These are phyloP conservation scores for Martiniozyma asiatica DNA, from an alignment of 1,139 yeast genomes.

Conservation along the genomic window DNA sequence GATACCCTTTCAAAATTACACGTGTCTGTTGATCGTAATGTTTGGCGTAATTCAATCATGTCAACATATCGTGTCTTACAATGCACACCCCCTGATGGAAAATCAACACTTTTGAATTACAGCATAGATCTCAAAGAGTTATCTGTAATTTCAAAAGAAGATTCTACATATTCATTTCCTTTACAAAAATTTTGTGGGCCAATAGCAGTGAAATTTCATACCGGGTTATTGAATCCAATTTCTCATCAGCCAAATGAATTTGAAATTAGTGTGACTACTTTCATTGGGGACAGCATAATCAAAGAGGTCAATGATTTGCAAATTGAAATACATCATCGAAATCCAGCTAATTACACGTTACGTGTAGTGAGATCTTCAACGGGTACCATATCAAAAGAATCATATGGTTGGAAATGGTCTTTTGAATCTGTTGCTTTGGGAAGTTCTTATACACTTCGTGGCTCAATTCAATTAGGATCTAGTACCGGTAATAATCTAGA, in stretches of 20 bases:
- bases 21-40: constrained; percentile 38
- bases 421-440: constrained; percentile 56
- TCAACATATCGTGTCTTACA: constrained; percentile 32
- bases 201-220: constrained; percentile 46
- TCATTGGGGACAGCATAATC: constrained; percentile 29
- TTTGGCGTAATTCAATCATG: constrained; percentile 25
- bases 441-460: constrained; percentile 57
- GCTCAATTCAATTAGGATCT: constrained; percentile 21
- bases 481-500: too few species aligned
- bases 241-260: constrained; percentile 48
- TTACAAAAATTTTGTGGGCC: constrained; percentile 33
- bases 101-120: constrained; percentile 52
- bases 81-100: constrained; percentile 88
- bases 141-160: background rate
- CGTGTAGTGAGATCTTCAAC: constrained; percentile 52
- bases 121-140: constrained; percentile 33
- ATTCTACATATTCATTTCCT: constrained; percentile 13
- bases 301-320: constrained; percentile 44
- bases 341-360: constrained; percentile 6
- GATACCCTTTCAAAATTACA: constrained; percentile 40
- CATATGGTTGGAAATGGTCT: constrained; percentile 62
- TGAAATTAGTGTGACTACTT: constrained; percentile 52
- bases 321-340: constrained; percentile 32
- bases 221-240: constrained; percentile 40
- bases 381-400: constrained; percentile 55